Evolutionary conservation across 306 rosid genomes (phyloP).

Genomic region (Sechiopsis laciniata): DNA sequence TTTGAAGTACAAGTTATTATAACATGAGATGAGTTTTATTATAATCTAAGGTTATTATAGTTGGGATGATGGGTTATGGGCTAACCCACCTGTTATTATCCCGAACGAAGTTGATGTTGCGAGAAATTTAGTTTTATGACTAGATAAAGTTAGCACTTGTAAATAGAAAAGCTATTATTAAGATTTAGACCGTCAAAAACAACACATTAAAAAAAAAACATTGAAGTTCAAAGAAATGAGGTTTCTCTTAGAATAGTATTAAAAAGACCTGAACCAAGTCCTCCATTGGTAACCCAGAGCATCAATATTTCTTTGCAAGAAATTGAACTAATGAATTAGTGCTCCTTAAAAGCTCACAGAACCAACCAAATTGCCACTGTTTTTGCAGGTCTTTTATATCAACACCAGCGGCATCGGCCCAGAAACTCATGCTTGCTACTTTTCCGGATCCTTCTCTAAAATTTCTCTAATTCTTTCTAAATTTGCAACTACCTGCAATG

Average conservation of each 20-base stretch:
- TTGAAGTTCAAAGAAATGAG: no score
- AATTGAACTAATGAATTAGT: slow-evolving; percentile 63
- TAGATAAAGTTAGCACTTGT: neutral
- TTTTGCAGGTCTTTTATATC: slow-evolving; percentile 51
- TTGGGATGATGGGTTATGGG: neutral
- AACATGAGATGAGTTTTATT: no score
- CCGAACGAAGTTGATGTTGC: no score
- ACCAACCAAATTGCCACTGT: slow-evolving; percentile 54
- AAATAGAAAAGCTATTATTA: neutral
- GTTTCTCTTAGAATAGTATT: neutral
- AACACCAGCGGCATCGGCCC: slow-evolving; percentile 78
- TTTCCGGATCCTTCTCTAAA: slow-evolving; percentile 54
- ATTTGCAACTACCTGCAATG: slow-evolving; percentile 50
- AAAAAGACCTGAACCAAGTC: slow-evolving; percentile 79
- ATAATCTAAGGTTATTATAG: no score
- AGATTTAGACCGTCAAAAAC: neutral
- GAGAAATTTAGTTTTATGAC: neutral
- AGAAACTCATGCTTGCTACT: slow-evolving; percentile 53
- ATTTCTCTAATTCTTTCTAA: slow-evolving; percentile 60
- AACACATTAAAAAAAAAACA: neutral
- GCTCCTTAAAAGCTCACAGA: slow-evolving; percentile 71
- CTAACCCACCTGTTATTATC: neutral
- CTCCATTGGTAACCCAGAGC: slow-evolving; percentile 64
- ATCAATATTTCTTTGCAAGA: slow-evolving; percentile 70
- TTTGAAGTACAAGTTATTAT: no score